Evolutionary conservation across 2,329 filamentous ascomycete genomes (phyloP), one percentile per base, ranked within the genome.

Genomic region (Teratosphaeria nubilosa): DNA sequence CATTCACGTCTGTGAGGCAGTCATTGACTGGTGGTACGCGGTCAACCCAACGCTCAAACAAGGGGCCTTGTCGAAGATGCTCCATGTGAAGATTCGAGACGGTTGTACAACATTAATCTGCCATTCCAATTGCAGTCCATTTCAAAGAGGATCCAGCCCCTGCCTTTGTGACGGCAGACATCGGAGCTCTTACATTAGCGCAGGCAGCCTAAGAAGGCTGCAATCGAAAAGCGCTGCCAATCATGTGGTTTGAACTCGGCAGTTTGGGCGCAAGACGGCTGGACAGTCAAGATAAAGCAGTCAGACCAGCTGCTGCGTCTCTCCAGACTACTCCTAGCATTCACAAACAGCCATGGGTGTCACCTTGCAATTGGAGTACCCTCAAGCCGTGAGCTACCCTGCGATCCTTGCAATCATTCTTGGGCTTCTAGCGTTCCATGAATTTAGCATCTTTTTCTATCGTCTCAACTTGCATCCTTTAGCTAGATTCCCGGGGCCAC

Each of bases 401-500:
- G 20, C 41, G 10, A 48, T 48, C 9, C 22, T n/a, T 20, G 41
- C 41, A 48, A n/a, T 10, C n/a, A n/a, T 48, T 48, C 41, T 48
- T 48, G 41, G 5, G 7, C 41, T 48, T 48, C 41, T 48, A 16
- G 41, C 41, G 11, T 5, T 48, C n/a, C 20, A 22, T 48, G 5
- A 48, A 24, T 22, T 48, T 5, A 48, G 41, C 41, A 22, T 48
- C 41, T 48, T 48, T 16, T 5, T 48, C n/a, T 22, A 48, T 22
- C 57, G 62, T 25, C 51, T 66, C 14, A 61, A 51, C 37, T 54
- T 67, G 16, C 57, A 62, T 53, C 66, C 66, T 16, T 56, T 68
- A 5, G 62, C 64, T 2, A 48, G 55, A 16, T 64, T 67, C 50
- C 66, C 66, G 3, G 66, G 65, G 10, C 66, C 66, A 34, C 63